Evolutionary conservation across 2,329 filamentous ascomycete genomes (phyloP), one percentile per base, ranked within the genome.

Genomic region (Talaromyces piceae): DNA sequence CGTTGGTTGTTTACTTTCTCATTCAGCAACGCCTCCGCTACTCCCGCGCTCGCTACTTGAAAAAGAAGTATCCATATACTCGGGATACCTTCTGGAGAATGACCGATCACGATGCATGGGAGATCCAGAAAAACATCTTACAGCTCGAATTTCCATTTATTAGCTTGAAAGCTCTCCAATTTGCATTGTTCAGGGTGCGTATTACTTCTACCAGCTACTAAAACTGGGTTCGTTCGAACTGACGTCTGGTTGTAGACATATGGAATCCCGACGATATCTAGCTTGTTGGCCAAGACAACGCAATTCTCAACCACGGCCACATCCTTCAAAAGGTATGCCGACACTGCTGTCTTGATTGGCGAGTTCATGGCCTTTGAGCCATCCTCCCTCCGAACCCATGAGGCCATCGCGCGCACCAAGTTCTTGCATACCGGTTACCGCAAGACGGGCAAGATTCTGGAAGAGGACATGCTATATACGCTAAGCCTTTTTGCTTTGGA

Each of bases 381-480:
- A 0, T 62, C 67, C 8, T 75, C 73, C 0, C 61, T 66, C 3
- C 71, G 79, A 2, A 65, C 69, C 3, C 64, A 69, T 3, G 68
- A 75, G 20, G 79, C 78, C 3, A 73, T 86, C 43, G 77, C 81
- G 3, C 76, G 82, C 27, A 81, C 83, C 70, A 85, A 84, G 60
- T 84, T 76, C 59, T 68, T 87, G 4, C 83, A 86, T 62, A 64
- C 66, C 18, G 65, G 71, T 3, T 84, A 85, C 62, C 76, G 77
- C 43, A 72, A 74, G 46, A 69, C 76, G 0, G 79, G 79, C 30
- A 78, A 77, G 58, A 86, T 86, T 55, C 71, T 41, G 70, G 5
- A 77, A 84, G 72, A 76, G 11, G 83, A 86, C 56, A 75, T 85
- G 71, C 70, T 87, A 0, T 86, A 84, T 63, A 86, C 83, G 0